Evolutionary conservation across 139 green algal genomes (phyloP), one percentile per base, ranked within the genome.

Genomic region (Chlamydomonas eustigma): DNA sequence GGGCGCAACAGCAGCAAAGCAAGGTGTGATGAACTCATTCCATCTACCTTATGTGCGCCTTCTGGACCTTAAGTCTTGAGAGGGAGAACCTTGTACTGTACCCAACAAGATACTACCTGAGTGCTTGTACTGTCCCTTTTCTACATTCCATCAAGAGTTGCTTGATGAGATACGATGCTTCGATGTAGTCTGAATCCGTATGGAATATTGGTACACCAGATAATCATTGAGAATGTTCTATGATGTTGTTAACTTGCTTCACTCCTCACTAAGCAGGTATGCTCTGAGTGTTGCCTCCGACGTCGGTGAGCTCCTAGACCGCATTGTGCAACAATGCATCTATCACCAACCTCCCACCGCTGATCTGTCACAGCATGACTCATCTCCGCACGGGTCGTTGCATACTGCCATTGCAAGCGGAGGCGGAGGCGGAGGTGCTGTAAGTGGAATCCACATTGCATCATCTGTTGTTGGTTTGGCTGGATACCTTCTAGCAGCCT

Each of bases 1-100:
- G 77, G 81, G 0, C 58, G 81, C 32, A 86, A 83, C 77, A 52
- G 81, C 31, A 74, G 36, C 63, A 86, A 86, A 51, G 81, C 73
- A 1, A 73, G 74, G 63, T 74, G 63, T n/a, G n/a, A n/a, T n/a
- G n/a, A n/a, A n/a, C n/a, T n/a, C n/a, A n/a, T n/a, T n/a, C n/a
- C n/a, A n/a, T n/a, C n/a, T n/a, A n/a, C n/a, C n/a, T n/a, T n/a
- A n/a, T n/a, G n/a, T n/a, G n/a, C n/a, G n/a, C n/a, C n/a, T n/a
- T n/a, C n/a, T n/a, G n/a, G n/a, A n/a, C n/a, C n/a, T n/a, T n/a
- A n/a, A n/a, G n/a, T n/a, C n/a, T n/a, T n/a, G n/a, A n/a, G n/a
- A n/a, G n/a, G n/a, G n/a, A n/a, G n/a, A n/a, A n/a, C n/a, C n/a
- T n/a, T 6, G 18, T 6, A 18, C 33, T 33, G 18, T 33, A 69